phyloP scores from a whole-genome alignment of 1,139 yeast species.

The Zygosaccharomyces pseudobailii region DNA sequence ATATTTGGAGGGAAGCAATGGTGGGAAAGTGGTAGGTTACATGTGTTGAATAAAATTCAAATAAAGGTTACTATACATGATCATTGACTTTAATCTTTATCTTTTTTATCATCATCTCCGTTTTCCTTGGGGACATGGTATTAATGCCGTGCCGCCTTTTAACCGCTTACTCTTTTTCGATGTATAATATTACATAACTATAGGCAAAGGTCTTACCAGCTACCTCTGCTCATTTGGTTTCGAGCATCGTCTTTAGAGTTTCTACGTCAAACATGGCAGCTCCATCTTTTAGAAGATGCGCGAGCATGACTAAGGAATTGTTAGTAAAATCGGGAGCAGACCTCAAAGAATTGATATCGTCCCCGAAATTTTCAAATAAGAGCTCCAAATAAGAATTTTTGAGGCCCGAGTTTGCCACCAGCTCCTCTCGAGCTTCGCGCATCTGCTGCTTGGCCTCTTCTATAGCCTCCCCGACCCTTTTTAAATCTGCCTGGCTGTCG shows the following conservation, averaged over 20 bases:
- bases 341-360: slow-evolving; percentile 60
- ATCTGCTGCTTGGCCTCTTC: slow-evolving; percentile 18
- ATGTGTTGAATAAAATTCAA: too few species aligned
- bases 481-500: slow-evolving; percentile 21
- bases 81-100: neutral
- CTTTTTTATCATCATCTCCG: neutral
- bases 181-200: slow-evolving; percentile 10
- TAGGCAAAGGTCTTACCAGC: slow-evolving; percentile 4
- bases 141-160: neutral
- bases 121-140: neutral
- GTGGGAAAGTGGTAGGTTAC: neutral
- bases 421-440: slow-evolving; percentile 33
- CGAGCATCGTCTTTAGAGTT: slow-evolving; percentile 39
- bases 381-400: slow-evolving; percentile 50
- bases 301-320: slow-evolving; percentile 56
- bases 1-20: neutral
- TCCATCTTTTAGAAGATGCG: slow-evolving; percentile 62
- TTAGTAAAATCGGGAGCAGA: slow-evolving; percentile 59
- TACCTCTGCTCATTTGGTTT: slow-evolving; percentile 5
- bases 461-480: slow-evolving; percentile 18
- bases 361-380: slow-evolving; percentile 56
- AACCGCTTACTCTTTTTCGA: neutral
- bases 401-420: slow-evolving; percentile 40
- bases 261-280: slow-evolving; percentile 63
- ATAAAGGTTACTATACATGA: too few species aligned